Base-by-base conservation (phyloP, 208 protist genomes). In the Leishmania martiniquensis region DNA sequence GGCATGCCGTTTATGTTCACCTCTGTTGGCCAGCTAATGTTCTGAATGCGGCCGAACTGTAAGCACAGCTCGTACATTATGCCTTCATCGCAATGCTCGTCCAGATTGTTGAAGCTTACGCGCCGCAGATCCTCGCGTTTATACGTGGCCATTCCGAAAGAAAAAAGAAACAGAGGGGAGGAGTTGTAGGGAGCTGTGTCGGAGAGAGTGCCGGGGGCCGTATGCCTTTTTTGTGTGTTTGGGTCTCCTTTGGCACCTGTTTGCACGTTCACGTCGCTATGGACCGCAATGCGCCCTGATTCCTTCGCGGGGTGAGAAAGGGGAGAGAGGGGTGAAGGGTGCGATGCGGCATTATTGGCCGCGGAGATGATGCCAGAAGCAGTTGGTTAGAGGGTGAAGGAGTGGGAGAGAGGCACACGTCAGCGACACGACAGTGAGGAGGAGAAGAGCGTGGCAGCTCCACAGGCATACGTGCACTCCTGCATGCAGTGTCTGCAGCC, bases 61-160 rank as follows among this genome's bases (percentile, higher is more conserved):
- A 85, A 72, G 62, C 90, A 94, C 32, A 97, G 86, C 80, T 97
- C 93, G 78, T 97, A 85, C 10, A 97, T 80, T 34, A 96, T 77
- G 49, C 84, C 85, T 79, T 96, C 91, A 70, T 95, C 85, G 70
- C 90, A 95, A 72, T 94, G 90, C 57, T 95, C 90, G 7, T 93
- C 88, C 4, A 97, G 70, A 70, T 96, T 90, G 54, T 77, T 85
- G 57, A 97, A 92, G 70, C 85, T 83, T 0, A 97, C 93, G 12
- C 90, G 91, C 5, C 87, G 83, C 44, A 94, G 86, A 69, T 97
- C 93, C 74, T 97, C 91, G 22, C 89, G 93, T 34, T 88, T 92
- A 75, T 93, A 97, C 13, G 85, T 89, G 22, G 89, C 71, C 93
- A 95, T 94, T 2, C 52, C 57, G 44, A 15, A 29, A 39, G 29